Evolutionary conservation across 345 rosid species (phyloP), one percentile per base, ranked within the genome.

Genomic region (Cardamine resedifolia): DNA sequence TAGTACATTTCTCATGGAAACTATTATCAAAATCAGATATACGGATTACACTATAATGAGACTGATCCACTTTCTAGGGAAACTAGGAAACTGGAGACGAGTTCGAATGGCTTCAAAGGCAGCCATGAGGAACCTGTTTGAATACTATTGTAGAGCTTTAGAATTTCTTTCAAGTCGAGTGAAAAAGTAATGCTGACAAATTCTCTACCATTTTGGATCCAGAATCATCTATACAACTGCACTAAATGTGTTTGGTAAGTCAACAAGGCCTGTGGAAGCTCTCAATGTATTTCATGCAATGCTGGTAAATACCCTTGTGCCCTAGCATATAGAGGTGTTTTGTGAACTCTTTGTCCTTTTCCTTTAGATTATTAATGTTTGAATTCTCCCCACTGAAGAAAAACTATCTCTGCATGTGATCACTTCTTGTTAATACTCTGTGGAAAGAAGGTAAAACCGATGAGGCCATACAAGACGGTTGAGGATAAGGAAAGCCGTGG

Each of bases 221-320:
- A 94, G 98, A 66, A 64, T 78, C 66, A 72, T 94, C 52, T 91
- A 85, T 62, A 89, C 98, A 63, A 85, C 97, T 72, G 92, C 98
- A 44, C 87, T 94, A 71, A 69, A 81, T 79, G 97, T 77, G 63
- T 91, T 94, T 58, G 89, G 92, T 49, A 94, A 91, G 83, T 89
- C 92, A 81, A 84, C 85, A 70, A 87, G 97, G 79, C 98, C 98
- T 64, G 92, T 89, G 55, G 98, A 91, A 82, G 98, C 97, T 49
- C 90, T 94, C 50, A 91, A 89, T 81, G 64, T 94, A 75, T 94
- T 94, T 73, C 84, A 60, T 11, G 78, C 81, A 26, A 94, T 94
- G 98, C 95, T 81, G 92, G 98, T 94, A 83, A 68, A 67, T 52
- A 43, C 23, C 27, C 63, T 21, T 30, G 18, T 52, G 47, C 92